Evolutionary conservation across 1,284 basidiomycete species (phyloP), one percentile per base, ranked within the genome.

Genomic region (Trichosporon asahii): DNA sequence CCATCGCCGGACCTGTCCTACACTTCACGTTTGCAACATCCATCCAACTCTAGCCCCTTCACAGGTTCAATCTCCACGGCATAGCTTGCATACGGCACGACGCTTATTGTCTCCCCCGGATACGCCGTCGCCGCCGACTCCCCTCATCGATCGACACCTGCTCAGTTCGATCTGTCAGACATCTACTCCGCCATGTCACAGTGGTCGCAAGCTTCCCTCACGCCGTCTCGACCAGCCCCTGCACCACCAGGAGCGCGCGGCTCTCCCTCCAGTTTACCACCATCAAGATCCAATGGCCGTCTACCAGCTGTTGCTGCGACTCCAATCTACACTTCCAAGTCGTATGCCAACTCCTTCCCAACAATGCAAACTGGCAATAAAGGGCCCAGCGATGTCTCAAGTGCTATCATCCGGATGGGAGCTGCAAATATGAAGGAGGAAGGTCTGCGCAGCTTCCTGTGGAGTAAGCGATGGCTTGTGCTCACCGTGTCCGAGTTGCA

Each of bases 381-480:
- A 31, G 60, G 64, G 21, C 65, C 71, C 12, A 72, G 63, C 27
- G 70, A 72, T 7, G 65, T 69, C 0, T 14, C 49, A 35, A 79
- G 77, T 64, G 72, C 70, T 2, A 71, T 76, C 2, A 73, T 80
- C 11, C 69, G 81, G 3, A 76, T 75, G 0, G 94, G 94, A 5
- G 83, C 85, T 25, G 92, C 92, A 49, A 90, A 87, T 78, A 86
- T 95, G 74, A 96, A 96, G 86, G 94, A 95, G 81, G 93, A 95
- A 70, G 91, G 92, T 0, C 88, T 97, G 74, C 89, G 93, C 15
- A 93, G 91, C 74, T 73, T 73, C 88, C 88, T 98, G 68, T 98
- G 96, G 91, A 90, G 91, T 81, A 90, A 92, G 79, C 91, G 93
- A 79, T 98, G 92, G 91, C 85, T 98, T 63, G 88, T 95, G 4